A percentile compares a stretch with the other conserved stretches of the same genome.
These are phyloP conservation scores for Acanthamoeba royreba DNA, from an alignment of 208 protist genomes.

Conservation along the genomic window DNA sequence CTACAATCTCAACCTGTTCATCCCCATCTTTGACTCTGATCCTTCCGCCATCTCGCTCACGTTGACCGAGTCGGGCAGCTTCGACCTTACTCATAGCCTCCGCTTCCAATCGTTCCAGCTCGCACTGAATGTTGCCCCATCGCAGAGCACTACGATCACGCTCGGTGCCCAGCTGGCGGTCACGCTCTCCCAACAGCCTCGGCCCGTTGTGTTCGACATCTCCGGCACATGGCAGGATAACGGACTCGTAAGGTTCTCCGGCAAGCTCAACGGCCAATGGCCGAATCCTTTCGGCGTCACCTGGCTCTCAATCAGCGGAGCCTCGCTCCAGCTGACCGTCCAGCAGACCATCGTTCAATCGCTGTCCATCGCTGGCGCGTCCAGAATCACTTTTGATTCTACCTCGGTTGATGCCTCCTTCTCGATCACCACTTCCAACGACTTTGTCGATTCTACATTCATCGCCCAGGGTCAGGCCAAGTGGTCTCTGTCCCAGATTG, in stretches of 20 bases:
- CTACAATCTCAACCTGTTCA: background rate
- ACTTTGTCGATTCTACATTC: background rate
- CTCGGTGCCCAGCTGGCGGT: background rate
- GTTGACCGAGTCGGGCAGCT: background rate
- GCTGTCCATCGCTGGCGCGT: background rate
- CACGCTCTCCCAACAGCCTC: background rate
- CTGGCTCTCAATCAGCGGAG: background rate
- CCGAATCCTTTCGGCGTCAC: background rate
- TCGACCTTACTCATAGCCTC: background rate
- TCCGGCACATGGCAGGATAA: background rate
- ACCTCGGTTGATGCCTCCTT: background rate
- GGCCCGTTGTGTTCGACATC: background rate
- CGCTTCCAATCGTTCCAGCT: background rate
- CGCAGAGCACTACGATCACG: background rate
- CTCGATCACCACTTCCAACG: background rate
- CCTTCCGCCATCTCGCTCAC: background rate
- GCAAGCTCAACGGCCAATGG: background rate
- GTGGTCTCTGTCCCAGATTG: background rate
- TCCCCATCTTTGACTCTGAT: slow-evolving; percentile 1
- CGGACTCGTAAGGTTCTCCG: background rate
- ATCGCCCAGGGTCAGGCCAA: background rate
- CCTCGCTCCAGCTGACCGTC: background rate
- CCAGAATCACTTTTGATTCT: background rate
- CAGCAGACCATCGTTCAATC: background rate
- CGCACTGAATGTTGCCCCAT: background rate